A percentile compares a stretch with the other conserved stretches of the same genome.
These are phyloP conservation scores for Macroventuria anomochaeta DNA, from an alignment of 2,329 filamentous ascomycete genomes.

Conservation along the genomic window DNA sequence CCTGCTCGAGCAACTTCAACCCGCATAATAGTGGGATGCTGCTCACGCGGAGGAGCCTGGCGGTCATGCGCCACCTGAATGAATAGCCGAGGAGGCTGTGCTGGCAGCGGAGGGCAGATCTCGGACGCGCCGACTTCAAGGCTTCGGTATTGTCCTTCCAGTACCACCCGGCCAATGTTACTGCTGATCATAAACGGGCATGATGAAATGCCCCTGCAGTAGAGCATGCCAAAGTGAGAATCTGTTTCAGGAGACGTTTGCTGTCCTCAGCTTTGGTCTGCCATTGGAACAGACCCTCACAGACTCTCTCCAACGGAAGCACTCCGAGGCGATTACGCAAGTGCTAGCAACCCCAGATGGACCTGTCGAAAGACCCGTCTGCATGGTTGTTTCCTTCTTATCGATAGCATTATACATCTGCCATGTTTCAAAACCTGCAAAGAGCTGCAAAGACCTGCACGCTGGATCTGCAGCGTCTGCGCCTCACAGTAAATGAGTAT, in stretches of 20 bases:
- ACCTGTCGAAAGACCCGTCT: constrained; percentile 7
- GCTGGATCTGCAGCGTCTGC: constrained; percentile 27
- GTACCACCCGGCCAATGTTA: constrained; percentile 25
- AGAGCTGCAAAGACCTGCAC: constrained; percentile 17
- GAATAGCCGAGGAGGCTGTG: constrained; percentile 34
- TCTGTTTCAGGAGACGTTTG: constrained; percentile 36
- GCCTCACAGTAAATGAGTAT: constrained; percentile 36
- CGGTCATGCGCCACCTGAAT: constrained; percentile 25
- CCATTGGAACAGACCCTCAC: constrained; percentile 33
- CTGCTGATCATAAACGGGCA: constrained; percentile 25
- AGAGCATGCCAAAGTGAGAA: constrained; percentile 21
- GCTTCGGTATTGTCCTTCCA: constrained; percentile 12
- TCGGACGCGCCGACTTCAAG: constrained; percentile 35
- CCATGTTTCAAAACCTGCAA: constrained; percentile 44
- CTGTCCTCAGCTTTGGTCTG: constrained; percentile 23
- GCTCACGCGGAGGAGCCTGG: constrained; percentile 17
- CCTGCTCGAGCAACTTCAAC: constrained; percentile 23
- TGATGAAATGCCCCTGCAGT: constrained; percentile 14
- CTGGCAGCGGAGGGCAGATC: constrained; percentile 31
- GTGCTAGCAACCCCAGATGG: constrained; percentile 9
- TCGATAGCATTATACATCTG: constrained; percentile 39
- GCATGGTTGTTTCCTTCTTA: constrained; percentile 17
- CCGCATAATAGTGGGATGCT: constrained; percentile 13
- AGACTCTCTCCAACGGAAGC: neutral
- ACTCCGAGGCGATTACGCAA: constrained; percentile 14